Evolutionary conservation across 768 basidiomycete genomes (phyloP), one percentile per base, ranked within the genome.

Genomic region (Sarcodon sp.): DNA sequence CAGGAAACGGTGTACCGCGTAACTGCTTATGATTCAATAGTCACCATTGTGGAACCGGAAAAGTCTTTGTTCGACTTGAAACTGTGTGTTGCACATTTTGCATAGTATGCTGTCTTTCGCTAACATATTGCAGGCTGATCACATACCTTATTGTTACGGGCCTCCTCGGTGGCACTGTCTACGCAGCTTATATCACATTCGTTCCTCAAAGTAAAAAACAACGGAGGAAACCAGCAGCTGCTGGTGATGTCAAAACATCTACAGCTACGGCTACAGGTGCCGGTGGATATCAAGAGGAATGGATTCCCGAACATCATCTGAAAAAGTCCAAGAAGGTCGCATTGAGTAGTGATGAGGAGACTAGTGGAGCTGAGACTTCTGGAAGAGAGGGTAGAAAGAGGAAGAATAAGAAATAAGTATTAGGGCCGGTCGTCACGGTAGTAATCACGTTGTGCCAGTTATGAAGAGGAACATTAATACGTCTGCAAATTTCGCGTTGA

Each of bases 301-400:
- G 88, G 88, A 91, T 91, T 54, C 88, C 88, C n/a, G 83, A 84
- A 54, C 85, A 88, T 57, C 88, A 90, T 56, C 67, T 88, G 51
- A 83, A 76, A 69, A 84, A 85, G 62, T 49, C 65, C 33, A 86
- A 77, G 61, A 60, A 64, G 13, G 71, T 73, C 53, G 84, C 81
- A 43, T 83, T 84, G 48, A 56, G 75, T 32, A 86, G 83, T 49
- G 78, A 74, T 15, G 75, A 66, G 3, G 85, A 87, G 61, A 65
- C 70, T 13, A 85, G 80, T 48, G 77, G 59, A 5, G 47, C 56
- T 3, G 61, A 62, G 50, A 16, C 53, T 33, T 60, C 59, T 47
- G 58, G 76, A 3, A 60, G 74, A 18, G 85, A 86, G 51, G 67
- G 65, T 16, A 64, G 60, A 53, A 66, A 62, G 51, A 64, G 65